These are phyloP conservation scores for Cyberlindnera japonica DNA, from an alignment of 805 yeast species.

Conservation along the genomic window DNA sequence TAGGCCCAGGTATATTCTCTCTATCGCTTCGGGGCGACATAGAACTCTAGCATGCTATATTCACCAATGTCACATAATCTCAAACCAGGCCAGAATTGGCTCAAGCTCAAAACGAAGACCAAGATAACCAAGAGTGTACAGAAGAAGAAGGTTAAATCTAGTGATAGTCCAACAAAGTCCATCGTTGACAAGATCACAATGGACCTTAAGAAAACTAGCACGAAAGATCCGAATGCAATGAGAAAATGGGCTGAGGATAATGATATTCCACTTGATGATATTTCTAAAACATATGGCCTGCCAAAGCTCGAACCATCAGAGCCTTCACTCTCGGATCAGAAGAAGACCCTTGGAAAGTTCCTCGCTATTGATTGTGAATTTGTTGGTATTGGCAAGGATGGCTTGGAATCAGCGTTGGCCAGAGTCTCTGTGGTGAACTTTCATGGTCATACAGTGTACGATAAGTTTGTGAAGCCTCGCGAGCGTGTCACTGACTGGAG, in stretches of 20 bases:
- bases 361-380: conserved; percentile 91
- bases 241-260: conserved; percentile 28
- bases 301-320: conserved; percentile 10
- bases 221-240: conserved; percentile 5
- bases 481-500: conserved; percentile 86
- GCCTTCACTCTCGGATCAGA: conserved; percentile 25
- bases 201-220: conserved; percentile 9
- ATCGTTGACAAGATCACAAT: conserved; percentile 18
- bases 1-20: no score
- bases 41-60: no score
- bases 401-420: conserved; percentile 68
- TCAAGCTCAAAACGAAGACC: conserved; percentile 18
- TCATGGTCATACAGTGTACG: conserved; percentile 69
- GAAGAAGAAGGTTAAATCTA: conserved; percentile 5
- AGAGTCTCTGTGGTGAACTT: conserved; percentile 85
- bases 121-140: conserved; percentile 4
- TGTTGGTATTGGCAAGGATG: conserved; percentile 84
- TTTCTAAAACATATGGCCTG: conserved; percentile 21
- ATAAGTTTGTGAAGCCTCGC: conserved; percentile 69
- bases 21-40: no score
- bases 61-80: no score
- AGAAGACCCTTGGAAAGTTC: conserved; percentile 60
- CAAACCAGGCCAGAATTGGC: conserved; percentile 21
- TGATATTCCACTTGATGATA: conserved; percentile 25
- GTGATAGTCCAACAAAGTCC: conserved; percentile 13